phyloP scores from a whole-genome alignment of 371 early-diverging fungal genomes.

The Zopfochytrium polystomum region DNA sequence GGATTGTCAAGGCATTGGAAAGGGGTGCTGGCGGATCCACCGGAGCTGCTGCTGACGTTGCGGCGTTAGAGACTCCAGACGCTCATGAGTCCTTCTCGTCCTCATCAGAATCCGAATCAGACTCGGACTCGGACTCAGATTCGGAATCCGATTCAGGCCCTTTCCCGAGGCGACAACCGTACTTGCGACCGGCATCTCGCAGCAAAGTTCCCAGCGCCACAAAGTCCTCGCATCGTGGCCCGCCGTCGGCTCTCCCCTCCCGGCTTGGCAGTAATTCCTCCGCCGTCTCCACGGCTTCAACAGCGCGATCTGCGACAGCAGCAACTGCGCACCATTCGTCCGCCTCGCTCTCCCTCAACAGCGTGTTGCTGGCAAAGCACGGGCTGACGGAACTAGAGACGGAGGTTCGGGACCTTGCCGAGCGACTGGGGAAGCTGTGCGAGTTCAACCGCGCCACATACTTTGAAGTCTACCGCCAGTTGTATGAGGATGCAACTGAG shows the following conservation, averaged over 20 bases:
- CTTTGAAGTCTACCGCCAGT: constrained; percentile 21
- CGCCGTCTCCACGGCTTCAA: neutral
- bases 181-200: neutral
- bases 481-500: constrained; percentile 26
- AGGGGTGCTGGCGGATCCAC: neutral
- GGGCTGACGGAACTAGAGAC: constrained; percentile 40
- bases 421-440: constrained; percentile 31
- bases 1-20: constrained; percentile 12
- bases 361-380: constrained; percentile 28
- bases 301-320: neutral
- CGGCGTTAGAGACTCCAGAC: neutral
- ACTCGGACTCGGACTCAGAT: constrained; percentile 3
- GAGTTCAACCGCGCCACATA: constrained; percentile 38
- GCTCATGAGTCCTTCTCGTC: neutral
- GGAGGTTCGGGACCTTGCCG: constrained; percentile 42
- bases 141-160: neutral
- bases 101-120: neutral
- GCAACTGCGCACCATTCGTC: neutral
- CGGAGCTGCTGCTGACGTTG: neutral
- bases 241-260: neutral
- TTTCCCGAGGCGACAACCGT: too few relatives aligned
- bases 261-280: too few relatives aligned
- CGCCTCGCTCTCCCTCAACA: neutral
- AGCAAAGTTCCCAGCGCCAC: neutral
- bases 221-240: too few relatives aligned